Evolutionary conservation across 768 basidiomycete species (phyloP).

Genomic region (Mrakia frigida): DNA sequence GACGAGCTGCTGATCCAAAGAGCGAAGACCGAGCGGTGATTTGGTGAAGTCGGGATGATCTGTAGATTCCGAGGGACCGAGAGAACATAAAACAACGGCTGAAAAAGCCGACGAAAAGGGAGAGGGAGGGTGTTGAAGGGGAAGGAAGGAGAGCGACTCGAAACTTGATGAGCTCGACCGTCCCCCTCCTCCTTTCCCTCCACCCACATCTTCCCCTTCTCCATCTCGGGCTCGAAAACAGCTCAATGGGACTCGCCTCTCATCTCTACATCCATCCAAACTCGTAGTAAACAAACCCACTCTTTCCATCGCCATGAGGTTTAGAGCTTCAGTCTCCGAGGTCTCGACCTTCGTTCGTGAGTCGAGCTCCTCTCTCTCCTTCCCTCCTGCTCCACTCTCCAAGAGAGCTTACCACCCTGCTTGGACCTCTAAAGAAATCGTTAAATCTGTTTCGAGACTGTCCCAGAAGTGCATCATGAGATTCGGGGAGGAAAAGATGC

Average conservation of each 20-base stretch:
- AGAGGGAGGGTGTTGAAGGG: not conserved
- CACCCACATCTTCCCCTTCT: not conserved
- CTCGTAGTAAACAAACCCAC: not conserved
- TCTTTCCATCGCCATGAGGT: slow-evolving; percentile 35
- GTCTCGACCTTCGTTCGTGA: slow-evolving; percentile 56
- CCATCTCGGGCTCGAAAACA: not conserved
- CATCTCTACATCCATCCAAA: too few relatives aligned
- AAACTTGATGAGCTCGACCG: not conserved
- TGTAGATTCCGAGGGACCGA: not conserved
- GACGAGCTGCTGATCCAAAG: not conserved
- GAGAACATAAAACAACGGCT: not conserved
- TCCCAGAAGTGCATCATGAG: slow-evolving; percentile 79
- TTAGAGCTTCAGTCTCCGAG: slow-evolving; percentile 58
- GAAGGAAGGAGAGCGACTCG: not conserved
- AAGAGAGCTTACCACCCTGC: not conserved
- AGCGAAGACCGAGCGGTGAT: too few relatives aligned
- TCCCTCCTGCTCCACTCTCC: not conserved
- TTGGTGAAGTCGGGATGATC: not conserved
- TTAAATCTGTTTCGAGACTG: slow-evolving; percentile 74
- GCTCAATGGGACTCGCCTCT: not conserved
- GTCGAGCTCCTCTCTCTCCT: slow-evolving; percentile 36
- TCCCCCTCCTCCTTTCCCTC: not conserved
- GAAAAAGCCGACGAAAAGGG: not conserved
- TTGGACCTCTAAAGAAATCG: slow-evolving; percentile 53
- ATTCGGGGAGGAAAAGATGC: slow-evolving; percentile 67